Base-by-base conservation (phyloP, 768 basidiomycete species). In the Russula griseocarnosa region DNA sequence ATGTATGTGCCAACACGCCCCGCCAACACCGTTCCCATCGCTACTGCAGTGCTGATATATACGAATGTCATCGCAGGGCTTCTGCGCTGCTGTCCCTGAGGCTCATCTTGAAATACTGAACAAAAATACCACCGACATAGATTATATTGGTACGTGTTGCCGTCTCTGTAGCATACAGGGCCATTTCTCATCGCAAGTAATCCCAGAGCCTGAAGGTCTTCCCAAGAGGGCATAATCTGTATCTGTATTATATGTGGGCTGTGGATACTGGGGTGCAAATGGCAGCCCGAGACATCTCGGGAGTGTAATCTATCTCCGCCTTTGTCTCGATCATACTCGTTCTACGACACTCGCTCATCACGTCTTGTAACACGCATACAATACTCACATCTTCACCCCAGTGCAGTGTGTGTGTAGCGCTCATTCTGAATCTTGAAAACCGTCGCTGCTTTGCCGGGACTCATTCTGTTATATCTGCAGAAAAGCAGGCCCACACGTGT, bases 61-160 rank as follows among this genome's bases (percentile, higher is more conserved):
- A 28, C 16, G 26, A n/a, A 38, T 24, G 0, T 8, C 52, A 9
- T 58, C 20, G 26, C 20, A 65, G 64, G 64, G 64, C 20, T 65
- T 65, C 28, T 65, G 64, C 55, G 64, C 64, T 18, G 64, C 64
- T 4, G 56, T 65, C 52, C 64, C 64, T 30, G 55, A 65, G 26
- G 1, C 40, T 11, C 32, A 65, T 61, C 32, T 56, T 30, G 9
- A 56, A 52, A 22, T 38, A 1, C 50, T 65, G 54, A 55, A 18
- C 26, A 56, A 55, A n/a, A 60, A 56, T 18, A 28, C 32, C 7
- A 22, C 58, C 30, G 64, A 65, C 22, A 50, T 65, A 42, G 64
- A 65, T 36, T 65, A 65, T 26, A 60, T 65, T n/a, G 64, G 64
- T 65, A 49, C 30, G 55, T 46, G 5, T 57, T 36, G 22, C 26